These are phyloP conservation scores for Dendrostoma leiphaemia DNA, from an alignment of 2,329 filamentous ascomycete species.

Conservation along the genomic window DNA sequence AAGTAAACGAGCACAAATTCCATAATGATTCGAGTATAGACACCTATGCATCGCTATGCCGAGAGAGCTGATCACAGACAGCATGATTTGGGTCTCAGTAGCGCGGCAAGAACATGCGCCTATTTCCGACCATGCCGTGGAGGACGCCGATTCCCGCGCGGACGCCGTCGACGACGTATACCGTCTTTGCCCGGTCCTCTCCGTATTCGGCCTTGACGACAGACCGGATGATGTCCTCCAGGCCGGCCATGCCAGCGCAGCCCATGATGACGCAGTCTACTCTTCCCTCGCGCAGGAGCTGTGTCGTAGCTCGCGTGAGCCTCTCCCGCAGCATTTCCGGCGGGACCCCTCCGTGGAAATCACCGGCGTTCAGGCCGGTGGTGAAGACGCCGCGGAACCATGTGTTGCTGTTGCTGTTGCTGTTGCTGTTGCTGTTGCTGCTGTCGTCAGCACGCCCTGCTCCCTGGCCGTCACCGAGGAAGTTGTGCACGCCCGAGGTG, in stretches of 20 bases:
- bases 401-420: slow-evolving; percentile 25
- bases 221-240: slow-evolving; percentile 72
- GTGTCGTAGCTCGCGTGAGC: slow-evolving; percentile 68
- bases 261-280: slow-evolving; percentile 76
- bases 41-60: too few species aligned
- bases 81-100: not conserved
- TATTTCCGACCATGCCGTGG: slow-evolving; percentile 50
- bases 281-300: slow-evolving; percentile 55
- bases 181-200: slow-evolving; percentile 46
- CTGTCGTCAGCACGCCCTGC: too few species aligned
- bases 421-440: too few species aligned
- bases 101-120: slow-evolving; percentile 32
- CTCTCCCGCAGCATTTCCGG: slow-evolving; percentile 61
- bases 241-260: slow-evolving; percentile 86
- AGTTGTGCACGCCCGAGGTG: slow-evolving; percentile 58
- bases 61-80: too few species aligned
- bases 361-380: slow-evolving; percentile 75
- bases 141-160: slow-evolving; percentile 65
- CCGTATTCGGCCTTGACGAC: slow-evolving; percentile 66
- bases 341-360: slow-evolving; percentile 70
- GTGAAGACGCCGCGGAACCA: slow-evolving; percentile 79
- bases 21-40: not conserved
- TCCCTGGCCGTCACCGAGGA: slow-evolving; percentile 55
- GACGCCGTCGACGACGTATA: slow-evolving; percentile 79
- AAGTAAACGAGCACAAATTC: not conserved